Conservation (phyloP, 306 rosid genomes). For the Notholithocarpus densiflorus region DNA sequence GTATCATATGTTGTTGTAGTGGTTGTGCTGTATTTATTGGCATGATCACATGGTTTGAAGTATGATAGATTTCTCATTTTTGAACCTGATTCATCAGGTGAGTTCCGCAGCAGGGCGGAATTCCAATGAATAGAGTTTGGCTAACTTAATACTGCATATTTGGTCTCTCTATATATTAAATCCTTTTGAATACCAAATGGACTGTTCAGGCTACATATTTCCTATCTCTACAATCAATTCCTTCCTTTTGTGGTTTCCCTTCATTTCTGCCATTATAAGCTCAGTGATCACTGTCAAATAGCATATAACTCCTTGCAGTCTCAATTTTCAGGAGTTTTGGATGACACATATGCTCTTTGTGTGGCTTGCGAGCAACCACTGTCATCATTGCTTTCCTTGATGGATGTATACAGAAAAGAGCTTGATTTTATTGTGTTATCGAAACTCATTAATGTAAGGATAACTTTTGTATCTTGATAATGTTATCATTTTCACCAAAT, state of each 20-base stretch:
- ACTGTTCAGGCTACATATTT: background rate
- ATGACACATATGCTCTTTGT: conserved; percentile 59
- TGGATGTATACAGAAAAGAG: conserved; percentile 51
- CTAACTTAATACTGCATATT: background rate
- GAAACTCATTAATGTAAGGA: conserved; percentile 41
- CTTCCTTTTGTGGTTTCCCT: background rate
- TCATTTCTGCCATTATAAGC: background rate
- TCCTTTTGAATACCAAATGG: background rate
- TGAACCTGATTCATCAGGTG: background rate
- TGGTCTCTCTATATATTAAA: background rate
- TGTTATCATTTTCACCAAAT: background rate
- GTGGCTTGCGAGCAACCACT: conserved; percentile 49
- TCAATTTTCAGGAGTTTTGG: conserved; percentile 53
- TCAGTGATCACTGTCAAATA: background rate
- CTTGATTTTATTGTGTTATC: conserved; percentile 41
- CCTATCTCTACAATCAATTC: background rate
- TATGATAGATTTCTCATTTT: background rate
- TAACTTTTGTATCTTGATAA: background rate
- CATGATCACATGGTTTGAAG: background rate
- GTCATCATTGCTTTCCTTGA: conserved; percentile 45
- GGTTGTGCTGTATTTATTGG: background rate
- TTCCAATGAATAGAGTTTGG: background rate
- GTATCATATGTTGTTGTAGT: background rate
- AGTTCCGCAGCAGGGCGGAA: background rate
- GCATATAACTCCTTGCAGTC: background rate